A percentile compares a stretch with the other conserved stretches of the same genome.
Evolutionary conservation across 768 basidiomycete genomes (phyloP).

Genomic region (Phanerochaete carnosa): DNA sequence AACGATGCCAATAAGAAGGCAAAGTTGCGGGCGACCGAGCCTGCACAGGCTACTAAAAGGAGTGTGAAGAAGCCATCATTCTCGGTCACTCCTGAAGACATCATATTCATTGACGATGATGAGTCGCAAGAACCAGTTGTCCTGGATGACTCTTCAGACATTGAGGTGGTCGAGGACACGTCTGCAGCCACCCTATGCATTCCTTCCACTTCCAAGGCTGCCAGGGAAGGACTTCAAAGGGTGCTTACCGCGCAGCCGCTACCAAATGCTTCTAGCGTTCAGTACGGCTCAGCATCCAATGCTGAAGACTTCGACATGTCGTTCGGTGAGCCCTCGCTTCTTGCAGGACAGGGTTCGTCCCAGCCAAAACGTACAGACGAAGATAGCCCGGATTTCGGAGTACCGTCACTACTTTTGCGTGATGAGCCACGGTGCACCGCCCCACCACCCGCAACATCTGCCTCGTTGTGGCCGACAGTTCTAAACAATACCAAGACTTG

Average conservation of each 20-base stretch:
- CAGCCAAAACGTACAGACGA: background rate
- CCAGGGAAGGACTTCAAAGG: background rate
- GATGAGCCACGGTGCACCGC: background rate
- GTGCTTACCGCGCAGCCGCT: background rate
- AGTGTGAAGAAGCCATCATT: background rate
- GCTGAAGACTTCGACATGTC: background rate
- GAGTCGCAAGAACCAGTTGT: background rate
- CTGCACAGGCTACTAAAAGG: background rate
- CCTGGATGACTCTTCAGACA: conserved; percentile 9
- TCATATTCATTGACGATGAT: conserved; percentile 32
- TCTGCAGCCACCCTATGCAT: background rate
- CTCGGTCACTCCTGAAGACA: conserved; percentile 17
- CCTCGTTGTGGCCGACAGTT: background rate
- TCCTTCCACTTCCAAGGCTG: background rate
- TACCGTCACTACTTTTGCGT: background rate
- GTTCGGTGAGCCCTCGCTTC: conserved; percentile 5
- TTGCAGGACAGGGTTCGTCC: background rate
- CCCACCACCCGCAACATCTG: background rate
- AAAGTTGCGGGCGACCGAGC: background rate
- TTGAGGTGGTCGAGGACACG: conserved; percentile 14
- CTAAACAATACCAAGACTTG: background rate
- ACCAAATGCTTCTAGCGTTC: background rate
- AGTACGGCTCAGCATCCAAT: background rate
- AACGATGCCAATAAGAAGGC: conserved; percentile 15
- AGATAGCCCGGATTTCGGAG: background rate